Conservation (phyloP, 2,329 filamentous ascomycete genomes). For the Aspergillus viridinutans region DNA sequence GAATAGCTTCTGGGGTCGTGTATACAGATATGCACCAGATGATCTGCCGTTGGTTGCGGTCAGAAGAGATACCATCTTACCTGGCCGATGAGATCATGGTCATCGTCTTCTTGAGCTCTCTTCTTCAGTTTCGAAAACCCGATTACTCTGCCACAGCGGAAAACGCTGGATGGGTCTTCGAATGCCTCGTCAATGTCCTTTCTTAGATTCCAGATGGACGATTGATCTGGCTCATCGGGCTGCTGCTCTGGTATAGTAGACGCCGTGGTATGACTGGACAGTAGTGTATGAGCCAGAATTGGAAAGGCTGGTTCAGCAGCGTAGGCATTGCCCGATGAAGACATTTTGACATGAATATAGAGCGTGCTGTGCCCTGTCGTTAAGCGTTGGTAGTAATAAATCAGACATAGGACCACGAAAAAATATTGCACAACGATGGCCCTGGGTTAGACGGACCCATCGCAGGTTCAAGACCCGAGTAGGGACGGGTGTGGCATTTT, state of each 20-base stretch:
- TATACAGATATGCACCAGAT: too few species aligned
- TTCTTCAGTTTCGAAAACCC: slow-evolving; percentile 29
- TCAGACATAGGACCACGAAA: not conserved
- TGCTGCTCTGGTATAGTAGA: not conserved
- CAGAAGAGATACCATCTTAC: slow-evolving; percentile 13
- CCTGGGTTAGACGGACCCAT: not conserved
- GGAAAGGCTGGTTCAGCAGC: slow-evolving; percentile 28
- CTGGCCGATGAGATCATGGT: slow-evolving; percentile 26
- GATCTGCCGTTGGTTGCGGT: not conserved
- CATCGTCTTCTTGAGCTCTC: slow-evolving; percentile 20
- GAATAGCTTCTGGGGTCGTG: not conserved
- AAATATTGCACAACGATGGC: not conserved
- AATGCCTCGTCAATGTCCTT: slow-evolving; percentile 21
- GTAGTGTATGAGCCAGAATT: slow-evolving; percentile 28
- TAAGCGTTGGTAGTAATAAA: not conserved
- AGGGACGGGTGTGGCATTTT: not conserved
- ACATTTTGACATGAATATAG: slow-evolving; percentile 11
- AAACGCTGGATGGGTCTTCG: slow-evolving; percentile 11
- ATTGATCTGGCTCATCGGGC: not conserved
- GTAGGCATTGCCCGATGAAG: slow-evolving; percentile 17
- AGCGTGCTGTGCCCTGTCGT: not conserved
- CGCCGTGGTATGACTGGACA: slow-evolving; percentile 8
- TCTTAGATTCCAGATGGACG: slow-evolving; percentile 23
- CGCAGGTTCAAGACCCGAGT: not conserved
- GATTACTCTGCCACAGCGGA: slow-evolving; percentile 27